Conservation (phyloP, 2,329 filamentous ascomycete species). For the Zymoseptoria passerinii region DNA sequence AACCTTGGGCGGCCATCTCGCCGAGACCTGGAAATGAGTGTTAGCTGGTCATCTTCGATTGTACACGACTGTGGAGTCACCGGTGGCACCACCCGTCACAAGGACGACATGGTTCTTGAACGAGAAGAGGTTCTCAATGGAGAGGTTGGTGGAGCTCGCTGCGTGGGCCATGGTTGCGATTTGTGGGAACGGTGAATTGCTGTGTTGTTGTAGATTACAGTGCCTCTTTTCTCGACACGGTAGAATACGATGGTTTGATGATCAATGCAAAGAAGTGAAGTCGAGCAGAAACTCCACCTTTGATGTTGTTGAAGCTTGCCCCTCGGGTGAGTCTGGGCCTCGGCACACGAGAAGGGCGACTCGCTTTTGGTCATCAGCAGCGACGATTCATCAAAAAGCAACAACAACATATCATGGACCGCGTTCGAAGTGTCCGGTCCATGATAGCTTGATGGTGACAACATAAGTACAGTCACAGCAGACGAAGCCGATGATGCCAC, state of each 20-base stretch:
- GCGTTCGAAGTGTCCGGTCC: no score
- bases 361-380: no score
- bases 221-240: no score
- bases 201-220: no score
- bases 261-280: background rate
- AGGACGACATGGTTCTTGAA: slow-evolving; percentile 34
- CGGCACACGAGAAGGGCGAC: background rate
- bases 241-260: no score
- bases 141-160: slow-evolving; percentile 22
- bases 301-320: background rate
- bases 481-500: no score
- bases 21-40: slow-evolving; percentile 27
- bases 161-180: slow-evolving; percentile 28
- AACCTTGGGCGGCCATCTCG: slow-evolving; percentile 40
- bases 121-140: slow-evolving; percentile 28
- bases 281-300: background rate
- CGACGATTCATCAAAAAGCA: no score
- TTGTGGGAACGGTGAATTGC: no score
- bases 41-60: background rate
- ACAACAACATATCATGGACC: no score
- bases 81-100: slow-evolving; percentile 39
- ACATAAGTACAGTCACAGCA: no score
- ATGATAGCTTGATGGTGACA: no score
- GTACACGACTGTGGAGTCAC: slow-evolving; percentile 7
- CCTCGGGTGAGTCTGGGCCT: background rate